Base-by-base conservation (phyloP, 441 rosid species). In the Manihot esculenta region DNA sequence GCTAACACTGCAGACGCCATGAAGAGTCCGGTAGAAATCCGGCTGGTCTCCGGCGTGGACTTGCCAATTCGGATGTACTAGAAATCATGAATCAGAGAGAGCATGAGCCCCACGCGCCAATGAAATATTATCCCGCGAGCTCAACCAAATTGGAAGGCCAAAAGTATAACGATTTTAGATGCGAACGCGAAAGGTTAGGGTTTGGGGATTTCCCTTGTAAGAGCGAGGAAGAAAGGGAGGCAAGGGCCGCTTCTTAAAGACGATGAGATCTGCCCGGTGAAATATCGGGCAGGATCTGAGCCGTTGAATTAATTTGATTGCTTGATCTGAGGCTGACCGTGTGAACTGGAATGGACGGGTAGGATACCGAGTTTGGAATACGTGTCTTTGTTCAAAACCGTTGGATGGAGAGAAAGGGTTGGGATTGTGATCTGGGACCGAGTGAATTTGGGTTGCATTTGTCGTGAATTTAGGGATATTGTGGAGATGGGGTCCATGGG, bases 1-100 rank as follows among this genome's bases (percentile, higher is more conserved):
- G 90, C 87, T 80, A 89, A 66, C 33, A 87, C 84, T 26, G 93
- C 88, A 44, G 94, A 89, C 47, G 91, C 94, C 97, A 91, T 91
- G 64, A 56, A 60, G 57, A 76, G 14, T 58, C 78, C 79, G 69
- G 72, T 8, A n/a, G 35, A 57, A 63, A 45, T 27, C 79, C 81
- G 78, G 75, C 73, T 10, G 60, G 26, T 50, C 64, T 42, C 70
- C 74, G 74, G 79, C 72, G 14, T 24, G 59, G 64, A 60, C 12
- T 69, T 42, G 66, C 69, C 81, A 48, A 62, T 48, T 49, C 14
- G 12, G 53, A 21, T 21, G 65, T 14, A 62, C 55, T 20, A 69
- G 68, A 71, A 57, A 57, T 57, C 84, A 84, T 80, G 66, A 77
- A 80, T 68, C 54, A 20, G 14, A 7, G 2, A 0, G 21, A 48